These are phyloP conservation scores for Yamadazyma buinensis DNA, from an alignment of 1,139 yeast genomes.

Conservation along the genomic window DNA sequence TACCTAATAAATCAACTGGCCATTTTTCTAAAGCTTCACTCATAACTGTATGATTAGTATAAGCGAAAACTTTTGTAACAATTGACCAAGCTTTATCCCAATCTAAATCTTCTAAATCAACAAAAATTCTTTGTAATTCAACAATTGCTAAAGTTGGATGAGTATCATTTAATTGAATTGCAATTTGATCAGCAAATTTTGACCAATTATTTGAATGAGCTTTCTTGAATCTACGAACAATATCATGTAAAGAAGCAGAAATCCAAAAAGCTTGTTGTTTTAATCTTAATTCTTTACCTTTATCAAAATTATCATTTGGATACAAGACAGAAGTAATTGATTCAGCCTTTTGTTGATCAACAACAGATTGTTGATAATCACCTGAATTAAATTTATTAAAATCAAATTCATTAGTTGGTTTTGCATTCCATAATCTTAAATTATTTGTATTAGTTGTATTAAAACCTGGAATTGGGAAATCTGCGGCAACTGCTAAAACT, in stretches of 20 bases:
- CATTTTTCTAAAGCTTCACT: slow-evolving; percentile 94
- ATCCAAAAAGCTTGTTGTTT: slow-evolving; percentile 98
- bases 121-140: slow-evolving; percentile 81
- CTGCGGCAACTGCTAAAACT: slow-evolving; percentile 88
- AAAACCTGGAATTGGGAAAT: slow-evolving; percentile 91
- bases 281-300: slow-evolving; percentile 88
- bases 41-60: slow-evolving; percentile 94
- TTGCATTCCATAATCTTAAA: slow-evolving; percentile 85
- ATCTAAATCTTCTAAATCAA: slow-evolving; percentile 74
- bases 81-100: slow-evolving; percentile 89
- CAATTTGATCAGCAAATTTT: slow-evolving; percentile 80
- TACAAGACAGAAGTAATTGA: slow-evolving; percentile 88
- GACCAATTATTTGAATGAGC: slow-evolving; percentile 67
- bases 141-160: slow-evolving; percentile 93
- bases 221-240: slow-evolving; percentile 86
- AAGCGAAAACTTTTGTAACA: slow-evolving; percentile 79
- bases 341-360: slow-evolving; percentile 83
- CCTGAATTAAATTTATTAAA: slow-evolving; percentile 90
- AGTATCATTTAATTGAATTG: slow-evolving; percentile 92
- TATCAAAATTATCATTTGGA: slow-evolving; percentile 88
- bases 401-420: slow-evolving; percentile 89
- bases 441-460: slow-evolving; percentile 83
- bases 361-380: slow-evolving; percentile 82
- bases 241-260: slow-evolving; percentile 88
- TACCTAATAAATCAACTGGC: slow-evolving; percentile 81